Conservation (phyloP, 2,329 filamentous ascomycete genomes). For the Penicillium sp. region DNA sequence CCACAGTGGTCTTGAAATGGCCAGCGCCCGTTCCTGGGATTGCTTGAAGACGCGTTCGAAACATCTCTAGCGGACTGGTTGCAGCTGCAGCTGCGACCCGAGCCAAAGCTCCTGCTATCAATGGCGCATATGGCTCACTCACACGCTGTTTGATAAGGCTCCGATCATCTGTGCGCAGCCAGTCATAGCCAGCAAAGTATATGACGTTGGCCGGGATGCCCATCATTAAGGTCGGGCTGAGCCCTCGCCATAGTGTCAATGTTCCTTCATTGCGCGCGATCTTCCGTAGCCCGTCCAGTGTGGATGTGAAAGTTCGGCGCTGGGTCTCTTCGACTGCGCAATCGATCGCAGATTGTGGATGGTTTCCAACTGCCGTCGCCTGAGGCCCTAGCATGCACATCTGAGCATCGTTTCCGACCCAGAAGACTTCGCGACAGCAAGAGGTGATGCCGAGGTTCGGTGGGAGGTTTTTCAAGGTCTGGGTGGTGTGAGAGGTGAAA, state of each 20-base stretch:
- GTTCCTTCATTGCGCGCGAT: slow-evolving; percentile 92
- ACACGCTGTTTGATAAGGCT: slow-evolving; percentile 68
- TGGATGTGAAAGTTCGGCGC: slow-evolving; percentile 80
- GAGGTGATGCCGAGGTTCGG: slow-evolving; percentile 87
- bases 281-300: slow-evolving; percentile 86
- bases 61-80: slow-evolving; percentile 90
- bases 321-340: slow-evolving; percentile 89
- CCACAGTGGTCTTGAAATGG: slow-evolving; percentile 76
- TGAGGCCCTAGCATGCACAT: slow-evolving; percentile 69
- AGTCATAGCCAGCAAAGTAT: slow-evolving; percentile 98
- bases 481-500: slow-evolving; percentile 52
- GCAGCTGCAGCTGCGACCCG: slow-evolving; percentile 76
- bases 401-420: slow-evolving; percentile 80
- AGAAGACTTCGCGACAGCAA: slow-evolving; percentile 97
- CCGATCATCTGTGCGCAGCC: slow-evolving; percentile 70
- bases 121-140: slow-evolving; percentile 71
- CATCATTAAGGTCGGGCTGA: slow-evolving; percentile 95
- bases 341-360: slow-evolving; percentile 52
- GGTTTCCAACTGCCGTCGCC: slow-evolving; percentile 43
- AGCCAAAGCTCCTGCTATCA: slow-evolving; percentile 76
- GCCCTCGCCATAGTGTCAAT: slow-evolving; percentile 82
- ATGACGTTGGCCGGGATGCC: slow-evolving; percentile 94
- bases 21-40: slow-evolving; percentile 58
- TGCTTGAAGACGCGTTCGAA: slow-evolving; percentile 88
- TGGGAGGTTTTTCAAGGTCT: slow-evolving; percentile 66